phyloP scores from a whole-genome alignment of 2,329 filamentous ascomycete species.

The Cadophora malorum region DNA sequence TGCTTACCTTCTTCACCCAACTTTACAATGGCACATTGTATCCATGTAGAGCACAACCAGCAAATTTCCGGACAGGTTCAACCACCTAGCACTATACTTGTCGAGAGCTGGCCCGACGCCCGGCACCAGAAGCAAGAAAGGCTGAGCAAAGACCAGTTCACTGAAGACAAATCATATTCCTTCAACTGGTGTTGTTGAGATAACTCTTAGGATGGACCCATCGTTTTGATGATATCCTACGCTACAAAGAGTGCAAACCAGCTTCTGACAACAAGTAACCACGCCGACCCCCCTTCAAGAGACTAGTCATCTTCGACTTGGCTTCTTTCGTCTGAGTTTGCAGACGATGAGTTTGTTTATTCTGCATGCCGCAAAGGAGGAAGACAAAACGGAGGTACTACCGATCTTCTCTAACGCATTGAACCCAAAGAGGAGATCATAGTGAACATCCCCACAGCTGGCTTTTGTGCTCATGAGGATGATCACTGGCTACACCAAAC shows the following conservation, averaged over 20 bases:
- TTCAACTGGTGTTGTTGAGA: slow-evolving; percentile 22
- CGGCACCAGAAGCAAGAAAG: slow-evolving; percentile 18
- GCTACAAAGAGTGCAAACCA: slow-evolving; percentile 15
- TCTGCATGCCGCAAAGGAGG: background rate
- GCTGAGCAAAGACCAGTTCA: slow-evolving; percentile 18
- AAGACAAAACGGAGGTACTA: background rate
- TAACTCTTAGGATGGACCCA: slow-evolving; percentile 21
- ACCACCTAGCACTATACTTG: slow-evolving; percentile 12
- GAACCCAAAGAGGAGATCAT: too few relatives aligned
- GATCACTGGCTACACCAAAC: too few relatives aligned
- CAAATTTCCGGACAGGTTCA: slow-evolving; percentile 15
- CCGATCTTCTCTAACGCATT: too few relatives aligned
- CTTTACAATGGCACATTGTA: slow-evolving; percentile 8
- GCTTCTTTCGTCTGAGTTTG: background rate
- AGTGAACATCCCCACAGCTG: too few relatives aligned
- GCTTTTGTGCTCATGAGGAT: too few relatives aligned
- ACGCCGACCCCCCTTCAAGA: slow-evolving; percentile 15
- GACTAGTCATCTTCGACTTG: background rate
- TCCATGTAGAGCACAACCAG: slow-evolving; percentile 7
- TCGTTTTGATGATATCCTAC: slow-evolving; percentile 17
- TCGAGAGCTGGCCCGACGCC: slow-evolving; percentile 11
- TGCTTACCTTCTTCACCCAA: background rate
- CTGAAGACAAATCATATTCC: slow-evolving; percentile 29
- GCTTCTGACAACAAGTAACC: slow-evolving; percentile 15
- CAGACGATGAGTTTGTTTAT: background rate